Conservation (phyloP, 768 basidiomycete genomes). For the Fibroporia radiculosa region DNA sequence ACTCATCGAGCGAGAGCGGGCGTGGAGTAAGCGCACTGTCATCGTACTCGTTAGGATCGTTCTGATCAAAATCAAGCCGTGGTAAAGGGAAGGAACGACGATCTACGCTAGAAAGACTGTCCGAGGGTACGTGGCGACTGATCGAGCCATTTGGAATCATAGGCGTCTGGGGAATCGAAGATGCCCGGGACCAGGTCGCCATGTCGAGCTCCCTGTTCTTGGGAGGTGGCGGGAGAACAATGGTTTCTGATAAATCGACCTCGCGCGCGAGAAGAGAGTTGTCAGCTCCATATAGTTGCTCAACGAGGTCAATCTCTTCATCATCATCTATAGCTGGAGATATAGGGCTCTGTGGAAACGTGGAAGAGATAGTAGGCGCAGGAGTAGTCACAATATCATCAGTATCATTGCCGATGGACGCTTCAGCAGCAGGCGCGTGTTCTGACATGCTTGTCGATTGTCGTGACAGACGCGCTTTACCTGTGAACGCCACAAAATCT, state of each 20-base stretch:
- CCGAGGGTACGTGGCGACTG: constrained; percentile 13
- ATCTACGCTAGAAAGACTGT: constrained; percentile 6
- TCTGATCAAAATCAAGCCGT: constrained; percentile 2
- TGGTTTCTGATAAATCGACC: constrained; percentile 78
- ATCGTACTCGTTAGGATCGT: constrained; percentile 7
- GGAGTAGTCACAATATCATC: constrained; percentile 11
- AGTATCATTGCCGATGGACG: constrained; percentile 19
- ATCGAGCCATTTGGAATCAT: constrained; percentile 23
- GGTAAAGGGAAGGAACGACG: background rate
- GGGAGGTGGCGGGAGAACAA: constrained; percentile 72
- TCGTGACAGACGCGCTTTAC: background rate
- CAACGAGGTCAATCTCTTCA: constrained; percentile 95
- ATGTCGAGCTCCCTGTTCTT: constrained; percentile 89
- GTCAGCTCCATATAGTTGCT: constrained; percentile 84
- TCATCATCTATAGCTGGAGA: constrained; percentile 32
- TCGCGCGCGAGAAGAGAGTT: constrained; percentile 61
- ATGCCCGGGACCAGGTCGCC: constrained; percentile 65
- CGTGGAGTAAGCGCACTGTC: constrained; percentile 2
- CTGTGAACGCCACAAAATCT: constrained; percentile 35
- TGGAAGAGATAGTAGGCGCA: background rate
- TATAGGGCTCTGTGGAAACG: background rate
- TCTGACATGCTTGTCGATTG: background rate
- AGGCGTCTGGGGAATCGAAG: constrained; percentile 44
- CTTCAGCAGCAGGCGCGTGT: constrained; percentile 15
- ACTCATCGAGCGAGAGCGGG: constrained; percentile 83